phyloP scores from a whole-genome alignment of 345 rosid species.

The Camelina hispida region DNA sequence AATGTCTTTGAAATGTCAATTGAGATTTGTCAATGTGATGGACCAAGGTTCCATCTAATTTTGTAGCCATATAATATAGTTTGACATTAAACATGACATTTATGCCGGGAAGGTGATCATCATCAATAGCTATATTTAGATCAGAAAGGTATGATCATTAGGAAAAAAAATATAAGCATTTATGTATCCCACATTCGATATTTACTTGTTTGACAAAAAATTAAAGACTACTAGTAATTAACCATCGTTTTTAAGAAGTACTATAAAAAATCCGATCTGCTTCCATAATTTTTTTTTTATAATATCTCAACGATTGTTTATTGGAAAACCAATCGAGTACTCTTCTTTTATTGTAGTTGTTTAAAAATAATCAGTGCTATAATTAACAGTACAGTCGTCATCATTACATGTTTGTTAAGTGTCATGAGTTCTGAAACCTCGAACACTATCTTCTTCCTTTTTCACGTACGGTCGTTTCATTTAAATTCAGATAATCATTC shows the following conservation, averaged over 20 bases:
- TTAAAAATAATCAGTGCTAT: background rate
- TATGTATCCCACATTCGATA: too few relatives aligned
- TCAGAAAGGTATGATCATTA: background rate
- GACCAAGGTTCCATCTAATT: slow-evolving; percentile 37
- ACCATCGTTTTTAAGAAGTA: background rate
- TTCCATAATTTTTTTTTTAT: background rate
- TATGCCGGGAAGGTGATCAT: slow-evolving; percentile 15
- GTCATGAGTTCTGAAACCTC: slow-evolving; percentile 37
- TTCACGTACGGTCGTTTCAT: slow-evolving; percentile 24
- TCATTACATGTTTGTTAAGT: slow-evolving; percentile 36
- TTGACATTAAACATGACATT: slow-evolving; percentile 6
- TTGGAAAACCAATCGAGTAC: background rate
- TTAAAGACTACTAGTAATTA: too few relatives aligned
- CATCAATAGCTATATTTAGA: background rate
- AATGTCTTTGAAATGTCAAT: slow-evolving; percentile 33
- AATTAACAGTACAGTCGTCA: slow-evolving; percentile 7
- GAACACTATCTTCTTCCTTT: slow-evolving; percentile 2
- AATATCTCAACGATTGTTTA: background rate
- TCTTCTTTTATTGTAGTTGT: background rate
- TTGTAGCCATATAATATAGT: slow-evolving; percentile 17
- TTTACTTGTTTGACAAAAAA: too few relatives aligned
- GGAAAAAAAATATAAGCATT: background rate
- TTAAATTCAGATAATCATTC: slow-evolving; percentile 19
- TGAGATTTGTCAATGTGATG: slow-evolving; percentile 35
- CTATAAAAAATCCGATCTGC: background rate